phyloP scores from a whole-genome alignment of 2,329 filamentous ascomycete genomes.

The Aspergillus piperis region DNA sequence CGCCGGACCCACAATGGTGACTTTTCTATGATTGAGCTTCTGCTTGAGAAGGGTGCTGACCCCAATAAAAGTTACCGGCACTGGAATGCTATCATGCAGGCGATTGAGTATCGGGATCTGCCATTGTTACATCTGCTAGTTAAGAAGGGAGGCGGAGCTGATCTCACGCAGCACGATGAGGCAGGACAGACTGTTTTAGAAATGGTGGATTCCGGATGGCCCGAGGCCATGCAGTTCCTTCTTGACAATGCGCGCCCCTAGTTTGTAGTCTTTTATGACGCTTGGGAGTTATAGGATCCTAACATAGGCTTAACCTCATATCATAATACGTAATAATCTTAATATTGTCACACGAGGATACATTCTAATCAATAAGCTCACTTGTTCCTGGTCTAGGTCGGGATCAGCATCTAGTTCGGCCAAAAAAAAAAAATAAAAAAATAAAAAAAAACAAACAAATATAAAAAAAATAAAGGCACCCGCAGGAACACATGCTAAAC shows the following conservation, averaged over 20 bases:
- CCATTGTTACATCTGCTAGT: constrained; percentile 56
- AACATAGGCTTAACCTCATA: no score
- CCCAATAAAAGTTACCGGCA: constrained; percentile 68
- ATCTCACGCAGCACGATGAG: constrained; percentile 58
- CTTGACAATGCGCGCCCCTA: constrained; percentile 16
- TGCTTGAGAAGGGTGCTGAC: constrained; percentile 65
- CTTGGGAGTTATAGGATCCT: no score
- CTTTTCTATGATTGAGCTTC: constrained; percentile 62
- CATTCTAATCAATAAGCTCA: no score
- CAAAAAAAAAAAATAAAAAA: no score
- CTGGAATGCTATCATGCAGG: constrained; percentile 67
- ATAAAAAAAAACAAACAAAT: no score
- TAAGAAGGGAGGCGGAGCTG: constrained; percentile 50
- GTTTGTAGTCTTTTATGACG: neutral
- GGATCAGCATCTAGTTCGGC: no score
- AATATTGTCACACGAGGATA: no score
- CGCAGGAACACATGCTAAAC: no score
- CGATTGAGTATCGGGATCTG: constrained; percentile 64
- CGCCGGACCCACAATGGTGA: constrained; percentile 59
- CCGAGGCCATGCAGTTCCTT: constrained; percentile 57
- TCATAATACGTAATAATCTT: no score
- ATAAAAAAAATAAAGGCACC: no score
- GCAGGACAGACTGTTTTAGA: constrained; percentile 57
- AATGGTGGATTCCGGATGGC: constrained; percentile 61
- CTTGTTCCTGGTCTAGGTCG: no score